Evolutionary conservation across 345 rosid genomes (phyloP).

Genomic region (Moringa oleifera): DNA sequence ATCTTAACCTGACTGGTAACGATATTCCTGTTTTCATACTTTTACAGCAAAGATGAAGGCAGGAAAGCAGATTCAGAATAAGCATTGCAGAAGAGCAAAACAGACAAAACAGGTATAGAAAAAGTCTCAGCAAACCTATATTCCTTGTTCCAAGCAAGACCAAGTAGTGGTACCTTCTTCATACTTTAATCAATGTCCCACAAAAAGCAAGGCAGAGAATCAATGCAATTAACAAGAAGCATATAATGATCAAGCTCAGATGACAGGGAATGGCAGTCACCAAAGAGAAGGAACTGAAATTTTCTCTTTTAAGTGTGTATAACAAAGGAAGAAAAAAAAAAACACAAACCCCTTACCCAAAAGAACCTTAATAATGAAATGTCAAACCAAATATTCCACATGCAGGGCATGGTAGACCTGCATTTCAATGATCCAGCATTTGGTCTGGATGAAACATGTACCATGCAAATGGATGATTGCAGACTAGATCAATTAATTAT

Average conservation of each 20-base stretch:
- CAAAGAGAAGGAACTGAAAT: too few relatives aligned
- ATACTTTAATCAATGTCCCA: slow-evolving; percentile 48
- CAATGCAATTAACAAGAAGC: background rate
- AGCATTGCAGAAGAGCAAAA: slow-evolving; percentile 6
- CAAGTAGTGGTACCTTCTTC: slow-evolving; percentile 85
- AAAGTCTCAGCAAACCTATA: slow-evolving; percentile 46
- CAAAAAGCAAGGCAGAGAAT: slow-evolving; percentile 6
- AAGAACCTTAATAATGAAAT: too few relatives aligned
- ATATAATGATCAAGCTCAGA: background rate
- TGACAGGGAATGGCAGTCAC: background rate
- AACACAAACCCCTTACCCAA: too few relatives aligned
- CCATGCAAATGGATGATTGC: background rate
- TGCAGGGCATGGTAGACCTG: background rate
- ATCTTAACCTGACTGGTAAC: slow-evolving; percentile 87
- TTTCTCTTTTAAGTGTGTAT: background rate
- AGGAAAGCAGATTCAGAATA: slow-evolving; percentile 6
- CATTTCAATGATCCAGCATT: background rate
- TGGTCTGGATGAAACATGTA: background rate
- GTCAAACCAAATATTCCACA: background rate
- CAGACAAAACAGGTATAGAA: slow-evolving; percentile 1
- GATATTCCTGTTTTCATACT: slow-evolving; percentile 50
- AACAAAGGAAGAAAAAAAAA: too few relatives aligned
- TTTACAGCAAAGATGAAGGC: background rate
- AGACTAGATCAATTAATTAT: too few relatives aligned
- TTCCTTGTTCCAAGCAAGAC: slow-evolving; percentile 98